A percentile compares a stretch with the other conserved stretches of the same genome.
These are phyloP conservation scores for Suillus bovinus DNA, from an alignment of 768 basidiomycete genomes.

Conservation along the genomic window DNA sequence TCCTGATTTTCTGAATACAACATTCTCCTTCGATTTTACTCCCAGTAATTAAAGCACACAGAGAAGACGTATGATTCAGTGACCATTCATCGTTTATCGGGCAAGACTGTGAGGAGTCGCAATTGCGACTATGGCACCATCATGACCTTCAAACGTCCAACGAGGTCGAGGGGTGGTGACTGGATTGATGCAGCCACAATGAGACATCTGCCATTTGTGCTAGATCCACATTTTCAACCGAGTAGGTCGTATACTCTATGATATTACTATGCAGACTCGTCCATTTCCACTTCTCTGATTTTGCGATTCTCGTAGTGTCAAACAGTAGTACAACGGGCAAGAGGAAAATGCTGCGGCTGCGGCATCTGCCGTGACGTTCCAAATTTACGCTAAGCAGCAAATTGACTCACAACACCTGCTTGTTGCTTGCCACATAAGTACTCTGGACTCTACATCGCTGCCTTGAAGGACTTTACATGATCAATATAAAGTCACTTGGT, in stretches of 20 bases:
- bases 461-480: no score
- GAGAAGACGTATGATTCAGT: not conserved
- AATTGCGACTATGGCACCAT: not conserved
- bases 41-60: not conserved
- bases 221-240: not conserved
- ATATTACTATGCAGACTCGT: not conserved
- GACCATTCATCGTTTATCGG: not conserved
- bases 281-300: not conserved
- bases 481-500: no score
- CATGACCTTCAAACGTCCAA: not conserved
- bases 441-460: no score
- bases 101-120: not conserved
- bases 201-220: not conserved
- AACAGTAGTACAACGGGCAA: not conserved
- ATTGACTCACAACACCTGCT: no score
- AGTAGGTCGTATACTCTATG: not conserved
- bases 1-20: not conserved
- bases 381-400: no score
- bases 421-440: no score
- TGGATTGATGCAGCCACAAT: not conserved
- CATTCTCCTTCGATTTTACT: not conserved
- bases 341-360: no score
- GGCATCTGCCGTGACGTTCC: no score
- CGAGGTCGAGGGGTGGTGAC: not conserved
- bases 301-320: not conserved